Conservation (phyloP, 352 stramenopile species). For the Phytophthora rubi region DNA sequence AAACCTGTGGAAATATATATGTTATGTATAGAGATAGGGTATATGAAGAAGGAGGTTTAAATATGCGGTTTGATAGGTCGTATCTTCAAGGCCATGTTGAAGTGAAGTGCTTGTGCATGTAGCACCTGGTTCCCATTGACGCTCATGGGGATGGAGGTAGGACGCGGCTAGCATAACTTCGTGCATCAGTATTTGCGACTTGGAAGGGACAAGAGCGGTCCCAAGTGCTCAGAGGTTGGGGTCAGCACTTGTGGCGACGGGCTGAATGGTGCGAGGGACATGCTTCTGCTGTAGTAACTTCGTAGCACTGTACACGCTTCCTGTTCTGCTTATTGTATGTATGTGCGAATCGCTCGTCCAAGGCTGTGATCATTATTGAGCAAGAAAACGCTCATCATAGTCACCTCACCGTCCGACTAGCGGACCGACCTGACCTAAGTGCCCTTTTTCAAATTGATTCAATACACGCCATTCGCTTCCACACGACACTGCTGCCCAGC, state of each 20-base stretch:
- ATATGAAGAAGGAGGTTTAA: not conserved
- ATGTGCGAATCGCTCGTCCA: not conserved
- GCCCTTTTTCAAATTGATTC: not conserved
- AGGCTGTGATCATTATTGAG: not conserved
- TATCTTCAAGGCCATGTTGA: not conserved
- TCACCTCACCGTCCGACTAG: constrained; percentile 3
- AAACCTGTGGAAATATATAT: not conserved
- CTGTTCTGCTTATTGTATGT: too few relatives aligned
- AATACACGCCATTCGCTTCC: constrained; percentile 5
- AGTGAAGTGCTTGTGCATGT: not conserved
- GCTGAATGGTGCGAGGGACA: too few relatives aligned
- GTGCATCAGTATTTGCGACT: not conserved
- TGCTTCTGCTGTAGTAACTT: too few relatives aligned
- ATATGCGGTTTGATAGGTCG: not conserved
- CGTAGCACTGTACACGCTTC: too few relatives aligned
- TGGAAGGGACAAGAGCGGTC: too few relatives aligned
- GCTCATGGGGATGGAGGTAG: too few relatives aligned
- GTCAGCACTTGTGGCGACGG: too few relatives aligned
- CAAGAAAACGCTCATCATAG: not conserved
- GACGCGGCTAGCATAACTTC: not conserved
- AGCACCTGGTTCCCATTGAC: too few relatives aligned
- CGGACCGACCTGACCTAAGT: not conserved
- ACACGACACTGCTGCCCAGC: not conserved
- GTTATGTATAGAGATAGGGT: not conserved
- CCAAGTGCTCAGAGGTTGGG: too few relatives aligned